A percentile compares a stretch with the other conserved stretches of the same genome.
Conservation (phyloP, 352 stramenopile genomes). For the Globisporangium irregulare region DNA sequence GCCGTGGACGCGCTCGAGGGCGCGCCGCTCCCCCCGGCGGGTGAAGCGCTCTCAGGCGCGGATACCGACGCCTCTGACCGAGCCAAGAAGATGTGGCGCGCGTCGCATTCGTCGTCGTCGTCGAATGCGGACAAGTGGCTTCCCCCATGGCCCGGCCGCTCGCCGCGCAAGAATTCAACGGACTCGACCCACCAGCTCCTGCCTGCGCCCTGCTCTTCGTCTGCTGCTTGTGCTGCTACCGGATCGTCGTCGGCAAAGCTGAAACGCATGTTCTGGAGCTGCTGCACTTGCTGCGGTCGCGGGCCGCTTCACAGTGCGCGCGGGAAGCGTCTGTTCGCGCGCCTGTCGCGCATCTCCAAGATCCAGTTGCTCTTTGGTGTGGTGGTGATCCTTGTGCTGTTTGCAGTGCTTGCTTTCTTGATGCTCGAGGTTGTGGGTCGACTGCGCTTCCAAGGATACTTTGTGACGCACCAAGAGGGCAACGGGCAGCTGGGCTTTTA, state of each 20-base stretch:
- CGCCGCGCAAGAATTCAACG: conserved; percentile 4
- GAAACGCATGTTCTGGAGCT: neutral
- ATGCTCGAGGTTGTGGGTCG: conserved; percentile 46
- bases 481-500: conserved; percentile 71
- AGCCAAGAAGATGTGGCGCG: conserved; percentile 2
- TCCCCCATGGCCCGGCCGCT: neutral
- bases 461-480: conserved; percentile 25
- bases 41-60: neutral
- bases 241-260: neutral
- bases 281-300: conserved; percentile 5
- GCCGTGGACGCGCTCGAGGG: conserved; percentile 10
- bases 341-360: neutral
- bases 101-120: neutral
- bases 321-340: conserved; percentile 6
- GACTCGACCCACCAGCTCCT: conserved; percentile 2
- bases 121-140: conserved; percentile 3
- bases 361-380: neutral
- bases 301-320: conserved; percentile 4
- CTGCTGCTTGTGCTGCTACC: neutral
- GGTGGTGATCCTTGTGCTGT: conserved; percentile 22
- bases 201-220: neutral
- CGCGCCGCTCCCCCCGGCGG: neutral
- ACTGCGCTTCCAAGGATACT: conserved; percentile 51
- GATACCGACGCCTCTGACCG: neutral
- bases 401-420: conserved; percentile 26